A percentile compares a stretch with the other conserved stretches of the same genome.
Conservation (phyloP, 371 early-diverging fungal genomes). For the Rhizopus stolonifer region DNA sequence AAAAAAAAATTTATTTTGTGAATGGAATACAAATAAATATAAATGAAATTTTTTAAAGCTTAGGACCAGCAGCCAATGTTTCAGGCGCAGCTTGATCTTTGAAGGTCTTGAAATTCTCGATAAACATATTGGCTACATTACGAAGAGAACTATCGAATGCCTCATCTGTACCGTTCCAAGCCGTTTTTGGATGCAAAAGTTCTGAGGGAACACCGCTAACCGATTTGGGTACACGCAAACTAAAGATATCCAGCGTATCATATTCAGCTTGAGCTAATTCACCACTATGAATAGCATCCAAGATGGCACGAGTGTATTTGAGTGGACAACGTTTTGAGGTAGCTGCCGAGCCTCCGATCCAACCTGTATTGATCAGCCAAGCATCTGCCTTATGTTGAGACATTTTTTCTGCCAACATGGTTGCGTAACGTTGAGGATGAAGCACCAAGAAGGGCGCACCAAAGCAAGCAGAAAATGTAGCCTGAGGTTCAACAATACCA, state of each 20-base stretch:
- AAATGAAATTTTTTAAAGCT: conserved; percentile 27
- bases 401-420: conserved; percentile 96
- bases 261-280: conserved; percentile 83
- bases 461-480: conserved; percentile 96
- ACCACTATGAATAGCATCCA: conserved; percentile 95
- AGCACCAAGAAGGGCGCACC: conserved; percentile 97
- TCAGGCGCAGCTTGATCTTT: conserved; percentile 78
- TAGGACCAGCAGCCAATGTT: conserved; percentile 78
- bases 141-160: conserved; percentile 67
- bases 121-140: conserved; percentile 84
- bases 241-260: conserved; percentile 80
- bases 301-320: conserved; percentile 95
- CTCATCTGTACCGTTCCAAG: conserved; percentile 75
- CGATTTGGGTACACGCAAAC: conserved; percentile 81
- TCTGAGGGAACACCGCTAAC: conserved; percentile 79
- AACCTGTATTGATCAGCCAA: conserved; percentile 98
- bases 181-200: conserved; percentile 83
- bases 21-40: no score
- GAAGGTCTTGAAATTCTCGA: conserved; percentile 87
- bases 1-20: background rate
- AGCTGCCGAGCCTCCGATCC: conserved; percentile 94
- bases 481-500: conserved; percentile 88
- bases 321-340: conserved; percentile 90
- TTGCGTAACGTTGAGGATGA: conserved; percentile 96
- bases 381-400: conserved; percentile 83